Evolutionary conservation across 768 basidiomycete genomes (phyloP).

Genomic region (Kwoniella heveanensis): DNA sequence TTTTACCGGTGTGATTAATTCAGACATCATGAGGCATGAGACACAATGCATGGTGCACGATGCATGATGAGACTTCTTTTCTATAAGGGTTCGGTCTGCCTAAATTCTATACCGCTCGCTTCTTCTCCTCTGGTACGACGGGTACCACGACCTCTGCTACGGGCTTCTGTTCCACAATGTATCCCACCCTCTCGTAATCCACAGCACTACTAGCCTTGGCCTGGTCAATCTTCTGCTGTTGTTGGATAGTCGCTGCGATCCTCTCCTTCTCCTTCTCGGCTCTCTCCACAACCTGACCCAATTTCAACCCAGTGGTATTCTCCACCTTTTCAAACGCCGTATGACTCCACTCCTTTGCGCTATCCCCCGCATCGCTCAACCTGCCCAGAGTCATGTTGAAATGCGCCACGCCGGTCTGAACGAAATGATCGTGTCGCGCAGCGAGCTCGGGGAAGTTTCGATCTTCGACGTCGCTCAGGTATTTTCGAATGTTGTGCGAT

Average conservation of each 20-base stretch:
- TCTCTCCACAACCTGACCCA: slow-evolving; percentile 59
- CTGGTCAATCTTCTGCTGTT: slow-evolving; percentile 3
- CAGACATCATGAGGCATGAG: too few relatives aligned
- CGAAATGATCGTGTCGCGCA: slow-evolving; percentile 62
- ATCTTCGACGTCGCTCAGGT: slow-evolving; percentile 71
- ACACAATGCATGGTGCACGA: too few relatives aligned
- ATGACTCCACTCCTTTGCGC: slow-evolving; percentile 56
- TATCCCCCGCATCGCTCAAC: slow-evolving; percentile 58
- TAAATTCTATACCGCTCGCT: slow-evolving; percentile 13
- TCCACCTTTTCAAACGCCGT: slow-evolving; percentile 64
- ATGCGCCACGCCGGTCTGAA: slow-evolving; percentile 33
- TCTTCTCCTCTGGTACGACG: slow-evolving; percentile 14
- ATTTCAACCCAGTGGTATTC: slow-evolving; percentile 71
- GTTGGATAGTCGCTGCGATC: slow-evolving; percentile 16
- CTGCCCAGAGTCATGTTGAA: slow-evolving; percentile 60
- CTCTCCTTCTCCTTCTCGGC: slow-evolving; percentile 29
- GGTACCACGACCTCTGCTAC: slow-evolving; percentile 51
- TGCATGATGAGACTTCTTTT: too few relatives aligned
- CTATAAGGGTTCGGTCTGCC: too few relatives aligned
- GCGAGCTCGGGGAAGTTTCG: slow-evolving; percentile 69
- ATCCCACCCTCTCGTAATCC: slow-evolving; percentile 43
- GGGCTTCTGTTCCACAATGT: slow-evolving; percentile 53
- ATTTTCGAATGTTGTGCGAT: slow-evolving; percentile 67
- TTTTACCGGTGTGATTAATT: slow-evolving; percentile 19
- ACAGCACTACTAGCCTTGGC: slow-evolving; percentile 1